These are phyloP conservation scores for Camellia granthamiana DNA, from an alignment of 148 eudicot genomes.

Conservation along the genomic window DNA sequence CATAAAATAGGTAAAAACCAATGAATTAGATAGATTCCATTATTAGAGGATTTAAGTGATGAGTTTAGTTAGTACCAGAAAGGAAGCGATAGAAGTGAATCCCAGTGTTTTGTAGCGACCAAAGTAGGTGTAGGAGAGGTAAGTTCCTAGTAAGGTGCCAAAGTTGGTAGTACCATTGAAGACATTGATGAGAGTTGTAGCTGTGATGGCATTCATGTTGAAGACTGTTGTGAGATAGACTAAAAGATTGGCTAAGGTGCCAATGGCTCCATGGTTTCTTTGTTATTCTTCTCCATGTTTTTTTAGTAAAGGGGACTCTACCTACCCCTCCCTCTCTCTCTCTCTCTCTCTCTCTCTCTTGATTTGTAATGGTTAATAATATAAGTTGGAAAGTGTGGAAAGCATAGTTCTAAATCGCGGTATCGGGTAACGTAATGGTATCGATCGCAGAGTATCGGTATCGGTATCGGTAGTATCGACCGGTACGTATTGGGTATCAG, in stretches of 20 bases:
- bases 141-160: conserved; percentile 75
- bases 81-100: conserved; percentile 57
- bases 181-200: conserved; percentile 54
- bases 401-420: too few species aligned
- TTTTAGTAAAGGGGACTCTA: background rate
- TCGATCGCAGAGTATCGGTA: too few species aligned
- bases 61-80: conserved; percentile 39
- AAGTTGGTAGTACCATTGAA: conserved; percentile 77
- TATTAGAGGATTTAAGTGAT: background rate
- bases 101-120: conserved; percentile 76
- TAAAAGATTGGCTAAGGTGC: conserved; percentile 55
- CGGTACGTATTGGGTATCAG: too few species aligned
- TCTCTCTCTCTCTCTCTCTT: background rate
- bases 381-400: background rate
- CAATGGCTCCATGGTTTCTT: conserved; percentile 51
- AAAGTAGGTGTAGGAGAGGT: conserved; percentile 61
- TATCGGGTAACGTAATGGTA: too few species aligned
- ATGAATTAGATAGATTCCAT: too few species aligned
- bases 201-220: conserved; percentile 64
- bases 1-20: background rate
- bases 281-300: conserved; percentile 23
- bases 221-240: conserved; percentile 69
- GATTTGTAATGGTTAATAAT: background rate
- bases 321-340: background rate
- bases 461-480: too few species aligned